Evolutionary conservation across 257 asterid genomes (phyloP).

Genomic region (Solanum chilense): DNA sequence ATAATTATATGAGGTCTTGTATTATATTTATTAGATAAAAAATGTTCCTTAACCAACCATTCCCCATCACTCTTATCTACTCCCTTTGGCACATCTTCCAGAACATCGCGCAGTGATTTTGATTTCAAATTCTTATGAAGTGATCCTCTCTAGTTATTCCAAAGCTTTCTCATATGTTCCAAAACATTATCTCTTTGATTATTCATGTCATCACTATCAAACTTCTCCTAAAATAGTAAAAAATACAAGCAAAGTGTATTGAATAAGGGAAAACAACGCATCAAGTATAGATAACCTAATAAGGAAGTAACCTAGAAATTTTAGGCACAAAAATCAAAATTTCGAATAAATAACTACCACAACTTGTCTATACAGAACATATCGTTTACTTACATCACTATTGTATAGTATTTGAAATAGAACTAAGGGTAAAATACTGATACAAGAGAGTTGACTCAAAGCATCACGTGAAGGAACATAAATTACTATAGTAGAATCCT

Average conservation of each 20-base stretch:
- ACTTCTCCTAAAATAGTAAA: neutral
- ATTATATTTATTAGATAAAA: neutral
- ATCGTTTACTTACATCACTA: neutral
- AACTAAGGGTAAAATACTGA: too few relatives aligned
- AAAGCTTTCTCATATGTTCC: neutral
- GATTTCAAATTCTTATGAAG: neutral
- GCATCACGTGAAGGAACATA: too few relatives aligned
- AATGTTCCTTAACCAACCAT: neutral
- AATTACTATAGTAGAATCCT: too few relatives aligned
- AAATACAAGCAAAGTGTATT: neutral
- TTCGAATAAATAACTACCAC: neutral
- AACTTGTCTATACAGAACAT: neutral
- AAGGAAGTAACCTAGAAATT: neutral
- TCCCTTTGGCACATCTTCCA: neutral
- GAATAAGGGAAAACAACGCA: neutral
- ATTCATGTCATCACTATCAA: neutral
- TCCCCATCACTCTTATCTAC: neutral
- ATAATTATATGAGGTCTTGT: neutral
- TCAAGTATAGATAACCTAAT: neutral
- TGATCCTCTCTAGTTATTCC: neutral
- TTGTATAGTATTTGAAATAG: too few relatives aligned
- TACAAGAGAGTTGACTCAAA: too few relatives aligned
- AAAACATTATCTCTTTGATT: neutral
- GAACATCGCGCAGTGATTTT: neutral
- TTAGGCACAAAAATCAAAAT: too few relatives aligned